phyloP scores from a whole-genome alignment of 106 monocot genomes.

The Narthecium ossifragum region DNA sequence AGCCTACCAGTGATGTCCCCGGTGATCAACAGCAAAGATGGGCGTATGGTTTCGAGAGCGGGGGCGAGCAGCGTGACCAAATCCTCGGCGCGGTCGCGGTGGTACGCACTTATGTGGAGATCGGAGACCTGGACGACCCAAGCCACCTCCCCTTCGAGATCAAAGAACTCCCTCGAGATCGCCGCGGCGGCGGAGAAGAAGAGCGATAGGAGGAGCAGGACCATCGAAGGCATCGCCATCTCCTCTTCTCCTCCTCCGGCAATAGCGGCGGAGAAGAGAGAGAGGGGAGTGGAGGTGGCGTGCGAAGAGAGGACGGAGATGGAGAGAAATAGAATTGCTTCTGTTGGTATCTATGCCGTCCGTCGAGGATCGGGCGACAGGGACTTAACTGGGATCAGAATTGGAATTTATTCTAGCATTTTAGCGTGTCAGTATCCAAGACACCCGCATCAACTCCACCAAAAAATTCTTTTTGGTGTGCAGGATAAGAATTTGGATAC shows the following conservation, averaged over 20 bases:
- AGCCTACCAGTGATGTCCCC: conserved; percentile 76
- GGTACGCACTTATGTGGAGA: conserved; percentile 71
- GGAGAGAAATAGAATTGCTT: neutral
- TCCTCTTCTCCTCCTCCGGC: neutral
- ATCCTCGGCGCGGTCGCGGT: conserved; percentile 48
- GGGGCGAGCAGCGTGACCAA: conserved; percentile 40
- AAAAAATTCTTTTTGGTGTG: too few relatives aligned
- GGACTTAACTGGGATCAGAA: too few relatives aligned
- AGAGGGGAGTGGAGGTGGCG: neutral
- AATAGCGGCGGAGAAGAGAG: neutral
- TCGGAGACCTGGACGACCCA: conserved; percentile 86
- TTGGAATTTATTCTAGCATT: too few relatives aligned
- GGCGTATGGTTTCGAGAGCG: conserved; percentile 51
- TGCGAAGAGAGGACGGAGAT: neutral
- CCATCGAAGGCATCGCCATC: too few relatives aligned
- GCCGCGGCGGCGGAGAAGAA: neutral
- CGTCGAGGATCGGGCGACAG: too few relatives aligned
- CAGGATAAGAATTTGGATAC: too few relatives aligned
- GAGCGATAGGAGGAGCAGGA: too few relatives aligned
- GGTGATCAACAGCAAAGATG: conserved; percentile 60
- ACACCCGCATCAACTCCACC: too few relatives aligned
- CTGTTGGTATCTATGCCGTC: too few relatives aligned
- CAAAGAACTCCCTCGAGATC: conserved; percentile 54
- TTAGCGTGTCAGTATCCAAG: too few relatives aligned
- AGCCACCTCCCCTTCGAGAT: conserved; percentile 63